These are phyloP conservation scores for Lecanicillium sp. DNA, from an alignment of 2,329 filamentous ascomycete genomes.

Conservation along the genomic window DNA sequence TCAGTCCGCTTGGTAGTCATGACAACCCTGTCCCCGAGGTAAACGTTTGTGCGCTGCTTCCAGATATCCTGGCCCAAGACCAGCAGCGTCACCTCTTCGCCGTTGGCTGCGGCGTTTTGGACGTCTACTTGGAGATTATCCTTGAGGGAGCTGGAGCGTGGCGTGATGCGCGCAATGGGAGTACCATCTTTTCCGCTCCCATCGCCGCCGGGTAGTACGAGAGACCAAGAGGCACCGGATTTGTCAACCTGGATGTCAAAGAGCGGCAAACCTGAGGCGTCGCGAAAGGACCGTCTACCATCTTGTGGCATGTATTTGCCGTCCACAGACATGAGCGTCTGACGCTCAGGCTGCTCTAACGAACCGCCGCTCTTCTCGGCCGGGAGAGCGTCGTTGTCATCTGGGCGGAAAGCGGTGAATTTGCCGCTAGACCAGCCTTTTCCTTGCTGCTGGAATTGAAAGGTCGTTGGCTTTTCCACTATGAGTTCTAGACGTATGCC, in stretches of 20 bases:
- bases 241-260: background rate
- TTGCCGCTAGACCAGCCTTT: background rate
- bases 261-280: background rate
- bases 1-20: conserved; percentile 2
- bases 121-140: background rate
- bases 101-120: background rate
- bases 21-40: background rate
- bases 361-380: background rate
- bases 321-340: background rate
- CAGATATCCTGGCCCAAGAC: conserved; percentile 2
- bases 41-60: conserved; percentile 4
- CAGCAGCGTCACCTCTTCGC: background rate
- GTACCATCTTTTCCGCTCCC: background rate
- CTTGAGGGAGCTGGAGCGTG: background rate
- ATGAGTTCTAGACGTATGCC: background rate
- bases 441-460: conserved; percentile 1
- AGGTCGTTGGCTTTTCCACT: background rate
- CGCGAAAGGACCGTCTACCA: background rate
- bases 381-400: background rate
- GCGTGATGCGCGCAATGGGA: background rate
- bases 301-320: background rate
- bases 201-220: conserved; percentile 1
- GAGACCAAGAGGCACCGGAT: background rate
- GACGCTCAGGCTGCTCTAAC: background rate
- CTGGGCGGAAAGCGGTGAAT: background rate